These are phyloP conservation scores for Herpotrichia juniperi DNA, from an alignment of 2,329 filamentous ascomycete species.

Conservation along the genomic window DNA sequence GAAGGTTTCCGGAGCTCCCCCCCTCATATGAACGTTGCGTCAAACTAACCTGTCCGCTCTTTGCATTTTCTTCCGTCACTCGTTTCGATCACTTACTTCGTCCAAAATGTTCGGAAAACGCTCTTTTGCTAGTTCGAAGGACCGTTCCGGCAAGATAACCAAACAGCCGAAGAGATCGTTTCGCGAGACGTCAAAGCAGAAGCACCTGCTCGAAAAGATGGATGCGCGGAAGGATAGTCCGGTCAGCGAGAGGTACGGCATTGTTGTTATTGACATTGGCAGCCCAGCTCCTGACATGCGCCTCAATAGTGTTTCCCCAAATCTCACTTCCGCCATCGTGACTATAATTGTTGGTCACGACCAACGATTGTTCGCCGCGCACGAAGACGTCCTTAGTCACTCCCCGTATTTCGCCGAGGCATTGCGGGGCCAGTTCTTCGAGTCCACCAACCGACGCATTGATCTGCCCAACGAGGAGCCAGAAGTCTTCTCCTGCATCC, in stretches of 20 bases:
- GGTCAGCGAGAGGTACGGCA: conserved; percentile 54
- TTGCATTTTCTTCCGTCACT: conserved; percentile 58
- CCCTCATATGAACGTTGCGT: conserved; percentile 57
- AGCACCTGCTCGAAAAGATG: conserved; percentile 76
- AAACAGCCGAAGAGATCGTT: conserved; percentile 77
- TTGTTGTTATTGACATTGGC: conserved; percentile 4
- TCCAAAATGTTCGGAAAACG: conserved; percentile 83
- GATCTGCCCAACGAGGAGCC: conserved; percentile 81
- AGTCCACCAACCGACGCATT: conserved; percentile 74
- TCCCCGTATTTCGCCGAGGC: conserved; percentile 82
- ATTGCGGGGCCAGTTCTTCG: conserved; percentile 74
- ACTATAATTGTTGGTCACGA: conserved; percentile 85
- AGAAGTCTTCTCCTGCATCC: conserved; percentile 89
- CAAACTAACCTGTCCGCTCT: conserved; percentile 57
- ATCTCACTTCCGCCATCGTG: conserved; percentile 75
- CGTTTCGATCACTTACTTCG: conserved; percentile 51
- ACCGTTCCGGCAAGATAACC: conserved; percentile 86
- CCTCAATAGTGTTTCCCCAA: conserved; percentile 47
- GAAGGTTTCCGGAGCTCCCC: conserved; percentile 61
- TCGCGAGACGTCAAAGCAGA: conserved; percentile 81
- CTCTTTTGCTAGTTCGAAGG: conserved; percentile 77
- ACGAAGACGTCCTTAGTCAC: conserved; percentile 87
- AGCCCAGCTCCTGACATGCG: background rate
- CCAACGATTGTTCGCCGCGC: conserved; percentile 89
- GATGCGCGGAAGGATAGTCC: conserved; percentile 66